phyloP scores from a whole-genome alignment of 768 basidiomycete genomes.

The Phanerodontia chrysosporium region DNA sequence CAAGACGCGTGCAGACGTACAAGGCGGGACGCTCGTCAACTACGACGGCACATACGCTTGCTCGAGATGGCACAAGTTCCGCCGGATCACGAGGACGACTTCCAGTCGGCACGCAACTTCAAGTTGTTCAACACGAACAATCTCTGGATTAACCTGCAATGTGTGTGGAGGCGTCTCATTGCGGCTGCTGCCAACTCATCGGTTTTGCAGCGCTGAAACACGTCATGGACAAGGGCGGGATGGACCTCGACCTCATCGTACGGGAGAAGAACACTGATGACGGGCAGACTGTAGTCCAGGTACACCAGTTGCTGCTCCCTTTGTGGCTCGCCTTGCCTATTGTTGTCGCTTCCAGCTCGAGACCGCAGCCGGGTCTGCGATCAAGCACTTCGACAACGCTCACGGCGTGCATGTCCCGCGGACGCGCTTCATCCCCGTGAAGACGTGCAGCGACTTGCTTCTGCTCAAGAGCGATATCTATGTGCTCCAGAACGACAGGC shows the following conservation, averaged over 20 bases:
- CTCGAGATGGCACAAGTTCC: constrained; percentile 76
- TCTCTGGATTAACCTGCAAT: constrained; percentile 51
- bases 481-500: constrained; percentile 60
- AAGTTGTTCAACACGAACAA: constrained; percentile 78
- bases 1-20: constrained; percentile 80
- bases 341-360: constrained; percentile 53
- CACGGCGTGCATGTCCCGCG: constrained; percentile 74
- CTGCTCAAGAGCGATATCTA: constrained; percentile 68
- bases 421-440: constrained; percentile 67
- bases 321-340: neutral
- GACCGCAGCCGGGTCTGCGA: constrained; percentile 71
- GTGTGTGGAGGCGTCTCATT: constrained; percentile 21
- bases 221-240: constrained; percentile 58
- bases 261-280: constrained; percentile 67
- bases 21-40: constrained; percentile 66
- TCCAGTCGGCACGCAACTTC: constrained; percentile 74
- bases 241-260: constrained; percentile 79
- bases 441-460: constrained; percentile 58
- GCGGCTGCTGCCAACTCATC: neutral
- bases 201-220: constrained; percentile 56
- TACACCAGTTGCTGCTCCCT: neutral
- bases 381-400: constrained; percentile 63
- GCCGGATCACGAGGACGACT: constrained; percentile 66
- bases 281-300: constrained; percentile 50
- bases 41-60: constrained; percentile 59